A percentile compares a stretch with the other conserved stretches of the same genome.
Conservation (phyloP, 352 stramenopile genomes). For the Pythium rishiriense region DNA sequence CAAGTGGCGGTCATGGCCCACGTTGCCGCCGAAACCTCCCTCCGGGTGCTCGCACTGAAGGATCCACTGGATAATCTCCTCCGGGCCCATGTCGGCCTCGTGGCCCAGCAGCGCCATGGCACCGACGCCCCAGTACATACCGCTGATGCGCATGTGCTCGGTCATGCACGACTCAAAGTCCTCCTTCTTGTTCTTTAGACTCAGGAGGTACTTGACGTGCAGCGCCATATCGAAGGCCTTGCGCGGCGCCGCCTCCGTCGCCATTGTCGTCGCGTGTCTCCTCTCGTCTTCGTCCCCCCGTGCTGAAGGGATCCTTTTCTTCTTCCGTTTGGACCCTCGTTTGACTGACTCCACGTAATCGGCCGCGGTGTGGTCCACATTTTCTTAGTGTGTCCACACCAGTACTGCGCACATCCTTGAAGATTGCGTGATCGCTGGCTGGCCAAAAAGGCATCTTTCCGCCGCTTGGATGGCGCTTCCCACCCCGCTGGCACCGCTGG, state of each 20-base stretch:
- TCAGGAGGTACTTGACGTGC: constrained; percentile 80
- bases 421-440: constrained; percentile 17
- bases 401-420: neutral
- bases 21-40: constrained; percentile 95
- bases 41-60: constrained; percentile 92
- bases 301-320: neutral
- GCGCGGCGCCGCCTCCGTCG: neutral
- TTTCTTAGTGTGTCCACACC: neutral
- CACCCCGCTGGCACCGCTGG: neutral
- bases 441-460: constrained; percentile 1
- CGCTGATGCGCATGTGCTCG: constrained; percentile 97
- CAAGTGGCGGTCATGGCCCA: constrained; percentile 96
- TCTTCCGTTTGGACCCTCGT: neutral
- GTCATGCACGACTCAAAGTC: constrained; percentile 93
- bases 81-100: constrained; percentile 81
- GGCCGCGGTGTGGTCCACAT: neutral
- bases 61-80: constrained; percentile 94
- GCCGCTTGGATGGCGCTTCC: neutral
- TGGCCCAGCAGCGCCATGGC: constrained; percentile 92
- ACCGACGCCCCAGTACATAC: constrained; percentile 98
- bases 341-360: neutral
- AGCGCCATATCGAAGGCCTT: constrained; percentile 60
- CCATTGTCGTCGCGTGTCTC: neutral
- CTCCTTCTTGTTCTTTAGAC: constrained; percentile 86
- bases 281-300: neutral